Conservation (phyloP, 352 stramenopile species). For the Phytophthora vignae region DNA sequence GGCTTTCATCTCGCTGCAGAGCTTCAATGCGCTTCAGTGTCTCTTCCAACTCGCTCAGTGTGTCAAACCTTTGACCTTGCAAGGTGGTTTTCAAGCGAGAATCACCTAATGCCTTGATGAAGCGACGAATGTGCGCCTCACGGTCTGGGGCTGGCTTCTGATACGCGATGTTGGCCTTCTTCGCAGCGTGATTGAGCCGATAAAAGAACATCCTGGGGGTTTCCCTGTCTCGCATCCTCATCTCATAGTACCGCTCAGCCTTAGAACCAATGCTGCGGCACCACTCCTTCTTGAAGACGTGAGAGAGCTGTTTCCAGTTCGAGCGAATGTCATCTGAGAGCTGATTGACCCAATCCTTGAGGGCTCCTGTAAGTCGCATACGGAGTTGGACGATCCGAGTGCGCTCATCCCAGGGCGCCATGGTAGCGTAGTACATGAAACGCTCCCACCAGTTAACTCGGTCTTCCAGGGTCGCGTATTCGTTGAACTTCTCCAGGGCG, state of each 20-base stretch:
- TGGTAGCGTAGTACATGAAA: constrained; percentile 7
- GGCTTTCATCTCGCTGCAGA: no score
- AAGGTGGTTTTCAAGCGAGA: no score
- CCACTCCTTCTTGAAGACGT: neutral
- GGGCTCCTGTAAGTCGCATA: neutral
- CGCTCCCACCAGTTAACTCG: constrained; percentile 12
- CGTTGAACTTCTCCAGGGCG: neutral
- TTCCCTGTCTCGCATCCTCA: neutral
- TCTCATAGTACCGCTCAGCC: neutral
- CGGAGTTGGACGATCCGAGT: no score
- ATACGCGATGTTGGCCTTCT: no score
- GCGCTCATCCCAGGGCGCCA: constrained; percentile 3
- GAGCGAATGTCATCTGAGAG: neutral
- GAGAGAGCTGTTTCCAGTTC: neutral
- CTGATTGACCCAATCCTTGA: neutral
- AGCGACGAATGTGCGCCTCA: no score
- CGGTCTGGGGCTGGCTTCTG: no score
- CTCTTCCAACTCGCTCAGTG: no score
- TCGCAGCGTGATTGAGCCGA: neutral
- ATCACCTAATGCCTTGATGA: no score
- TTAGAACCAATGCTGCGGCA: neutral
- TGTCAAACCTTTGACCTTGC: no score
- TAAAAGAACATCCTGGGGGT: neutral
- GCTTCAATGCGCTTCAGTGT: no score
- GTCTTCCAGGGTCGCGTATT: neutral